Percentiles rank a stretch among this genome's conserved stretches.
Conservation (phyloP, 192 early-diverging fungal genomes). For the Coemansia sp. region DNA sequence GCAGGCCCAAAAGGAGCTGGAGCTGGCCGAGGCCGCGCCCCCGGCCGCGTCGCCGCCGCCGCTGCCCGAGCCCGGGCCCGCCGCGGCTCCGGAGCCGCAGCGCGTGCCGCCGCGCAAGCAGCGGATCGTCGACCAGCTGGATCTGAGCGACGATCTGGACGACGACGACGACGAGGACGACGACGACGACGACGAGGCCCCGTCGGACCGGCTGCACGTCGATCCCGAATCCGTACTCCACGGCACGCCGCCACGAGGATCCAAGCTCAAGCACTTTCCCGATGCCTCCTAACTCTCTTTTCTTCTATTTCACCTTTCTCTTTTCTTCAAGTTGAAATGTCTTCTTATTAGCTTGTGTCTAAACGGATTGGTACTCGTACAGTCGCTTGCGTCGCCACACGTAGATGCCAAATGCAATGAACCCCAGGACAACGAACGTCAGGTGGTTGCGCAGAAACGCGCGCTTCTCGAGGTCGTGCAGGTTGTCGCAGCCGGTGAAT, state of each 20-base stretch:
- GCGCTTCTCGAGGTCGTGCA: constrained; percentile 3
- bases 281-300: constrained; percentile 4
- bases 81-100: neutral
- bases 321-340: neutral
- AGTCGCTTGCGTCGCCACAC: constrained; percentile 25
- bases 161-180: constrained; percentile 28
- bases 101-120: neutral
- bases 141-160: constrained; percentile 17
- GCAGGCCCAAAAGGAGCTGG: constrained; percentile 28
- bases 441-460: constrained; percentile 33
- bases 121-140: constrained; percentile 22
- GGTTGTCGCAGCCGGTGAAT: constrained; percentile 13
- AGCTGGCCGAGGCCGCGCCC: neutral
- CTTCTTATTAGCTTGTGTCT: neutral
- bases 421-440: constrained; percentile 21
- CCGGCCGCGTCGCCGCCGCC: neutral
- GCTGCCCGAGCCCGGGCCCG: neutral
- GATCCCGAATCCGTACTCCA: constrained; percentile 17
- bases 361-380: neutral
- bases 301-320: neutral
- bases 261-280: constrained; percentile 25
- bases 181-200: constrained; percentile 31
- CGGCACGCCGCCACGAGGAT: constrained; percentile 40
- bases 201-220: constrained; percentile 2
- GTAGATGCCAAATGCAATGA: constrained; percentile 30